Percentiles rank a stretch among this genome's conserved stretches.
These are phyloP conservation scores for Neurospora pannonica DNA, from an alignment of 495 filamentous ascomycete genomes.

Conservation along the genomic window DNA sequence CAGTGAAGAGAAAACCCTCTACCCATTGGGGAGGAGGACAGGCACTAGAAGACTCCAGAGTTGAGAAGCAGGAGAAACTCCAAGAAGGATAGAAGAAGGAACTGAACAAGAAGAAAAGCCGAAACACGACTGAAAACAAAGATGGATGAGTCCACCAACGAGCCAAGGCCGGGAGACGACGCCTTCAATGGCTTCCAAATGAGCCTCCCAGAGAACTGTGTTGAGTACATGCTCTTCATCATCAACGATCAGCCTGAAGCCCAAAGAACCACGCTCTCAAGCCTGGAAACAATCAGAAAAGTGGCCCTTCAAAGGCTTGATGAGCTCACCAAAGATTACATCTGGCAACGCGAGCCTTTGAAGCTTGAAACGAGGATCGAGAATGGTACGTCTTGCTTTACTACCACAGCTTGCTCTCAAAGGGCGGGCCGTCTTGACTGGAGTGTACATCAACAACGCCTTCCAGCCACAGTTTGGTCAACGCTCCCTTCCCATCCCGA, in stretches of 20 bases:
- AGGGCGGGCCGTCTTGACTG: too few species aligned
- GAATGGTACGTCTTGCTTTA: slow-evolving; percentile 37
- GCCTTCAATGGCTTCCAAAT: slow-evolving; percentile 59
- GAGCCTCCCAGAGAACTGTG: slow-evolving; percentile 72
- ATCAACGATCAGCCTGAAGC: slow-evolving; percentile 48
- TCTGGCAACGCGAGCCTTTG: slow-evolving; percentile 88
- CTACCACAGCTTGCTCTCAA: neutral
- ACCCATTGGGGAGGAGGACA: too few species aligned
- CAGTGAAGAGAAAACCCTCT: neutral
- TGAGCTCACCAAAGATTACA: slow-evolving; percentile 66
- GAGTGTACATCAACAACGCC: too few species aligned
- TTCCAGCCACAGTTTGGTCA: neutral
- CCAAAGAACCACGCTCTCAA: slow-evolving; percentile 31
- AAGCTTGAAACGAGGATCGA: slow-evolving; percentile 46
- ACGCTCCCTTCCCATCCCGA: neutral
- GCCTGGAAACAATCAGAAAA: slow-evolving; percentile 62
- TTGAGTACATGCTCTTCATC: slow-evolving; percentile 77
- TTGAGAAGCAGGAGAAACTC: neutral
- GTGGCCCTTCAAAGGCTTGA: slow-evolving; percentile 53
- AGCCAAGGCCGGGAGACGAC: slow-evolving; percentile 25
- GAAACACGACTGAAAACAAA: neutral
- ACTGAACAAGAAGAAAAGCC: neutral
- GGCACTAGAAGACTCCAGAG: neutral
- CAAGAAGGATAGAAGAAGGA: neutral
- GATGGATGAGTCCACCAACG: slow-evolving; percentile 16